Evolutionary conservation across 208 protist genomes (phyloP).

Genomic region (Vickermania spadyakhi): DNA sequence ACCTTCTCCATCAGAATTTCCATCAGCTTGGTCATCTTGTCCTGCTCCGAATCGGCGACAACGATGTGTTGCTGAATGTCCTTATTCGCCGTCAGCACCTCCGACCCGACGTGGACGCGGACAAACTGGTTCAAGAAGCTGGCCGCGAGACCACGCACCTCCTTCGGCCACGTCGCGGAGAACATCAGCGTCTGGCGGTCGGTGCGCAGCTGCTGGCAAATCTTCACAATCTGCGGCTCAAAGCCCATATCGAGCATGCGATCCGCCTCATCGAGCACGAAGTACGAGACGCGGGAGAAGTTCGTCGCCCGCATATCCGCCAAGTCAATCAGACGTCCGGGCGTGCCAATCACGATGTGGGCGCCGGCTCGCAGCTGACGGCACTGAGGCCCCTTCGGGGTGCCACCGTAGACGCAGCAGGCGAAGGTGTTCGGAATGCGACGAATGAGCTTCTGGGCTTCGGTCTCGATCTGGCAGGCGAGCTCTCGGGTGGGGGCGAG

Average conservation of each 20-base stretch:
- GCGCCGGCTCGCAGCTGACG: slow-evolving; percentile 59
- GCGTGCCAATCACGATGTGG: slow-evolving; percentile 92
- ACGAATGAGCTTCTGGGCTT: slow-evolving; percentile 66
- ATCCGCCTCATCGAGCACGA: slow-evolving; percentile 98
- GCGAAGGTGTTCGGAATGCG: slow-evolving; percentile 54
- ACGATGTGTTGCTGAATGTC: slow-evolving; percentile 78
- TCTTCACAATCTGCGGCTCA: slow-evolving; percentile 95
- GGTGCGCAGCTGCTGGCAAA: slow-evolving; percentile 91
- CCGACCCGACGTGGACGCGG: slow-evolving; percentile 87
- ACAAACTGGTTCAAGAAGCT: slow-evolving; percentile 88
- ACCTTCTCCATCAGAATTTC: slow-evolving; percentile 48
- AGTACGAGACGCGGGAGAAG: slow-evolving; percentile 95
- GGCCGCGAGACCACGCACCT: slow-evolving; percentile 77
- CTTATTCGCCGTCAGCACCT: slow-evolving; percentile 79
- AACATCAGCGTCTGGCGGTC: slow-evolving; percentile 97
- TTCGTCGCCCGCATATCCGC: slow-evolving; percentile 89
- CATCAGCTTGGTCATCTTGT: slow-evolving; percentile 75
- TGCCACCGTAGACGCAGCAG: slow-evolving; percentile 79
- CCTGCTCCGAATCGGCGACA: slow-evolving; percentile 34
- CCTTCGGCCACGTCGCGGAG: slow-evolving; percentile 92
- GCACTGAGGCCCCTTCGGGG: slow-evolving; percentile 67
- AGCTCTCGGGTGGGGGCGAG: slow-evolving; percentile 89
- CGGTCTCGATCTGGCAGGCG: slow-evolving; percentile 86
- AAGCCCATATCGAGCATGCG: slow-evolving; percentile 99
- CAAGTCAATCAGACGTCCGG: slow-evolving; percentile 95